Evolutionary conservation across 768 basidiomycete species (phyloP).

Genomic region (Termitomyces sp.): DNA sequence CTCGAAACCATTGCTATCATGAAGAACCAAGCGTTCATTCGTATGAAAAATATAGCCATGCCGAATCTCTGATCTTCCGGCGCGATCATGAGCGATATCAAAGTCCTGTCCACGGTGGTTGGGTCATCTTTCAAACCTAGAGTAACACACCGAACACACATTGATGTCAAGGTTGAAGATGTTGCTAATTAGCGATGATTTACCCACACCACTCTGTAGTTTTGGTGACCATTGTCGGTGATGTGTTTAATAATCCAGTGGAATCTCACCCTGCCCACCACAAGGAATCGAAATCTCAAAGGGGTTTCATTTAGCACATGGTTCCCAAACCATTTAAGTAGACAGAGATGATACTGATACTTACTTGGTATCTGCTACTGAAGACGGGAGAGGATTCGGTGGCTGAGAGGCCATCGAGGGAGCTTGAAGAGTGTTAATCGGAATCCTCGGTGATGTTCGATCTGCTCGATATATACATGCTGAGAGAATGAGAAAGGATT

Average conservation of each 20-base stretch:
- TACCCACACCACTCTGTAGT: conserved; percentile 22
- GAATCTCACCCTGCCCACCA: conserved; percentile 2
- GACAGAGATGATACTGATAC: background rate
- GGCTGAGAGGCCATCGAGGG: background rate
- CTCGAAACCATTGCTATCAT: conserved; percentile 26
- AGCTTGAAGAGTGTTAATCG: background rate
- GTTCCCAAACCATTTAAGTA: background rate
- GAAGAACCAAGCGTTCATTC: conserved; percentile 22
- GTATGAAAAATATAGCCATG: conserved; percentile 13
- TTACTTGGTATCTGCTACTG: background rate
- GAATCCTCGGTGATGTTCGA: background rate
- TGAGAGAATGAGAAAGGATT: background rate
- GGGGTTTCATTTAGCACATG: background rate
- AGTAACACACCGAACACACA: background rate
- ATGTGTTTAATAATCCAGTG: background rate
- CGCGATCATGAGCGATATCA: conserved; percentile 15
- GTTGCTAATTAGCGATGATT: conserved; percentile 22
- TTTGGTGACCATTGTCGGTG: background rate
- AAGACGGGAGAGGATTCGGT: background rate
- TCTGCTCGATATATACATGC: background rate
- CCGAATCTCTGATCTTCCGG: conserved; percentile 19
- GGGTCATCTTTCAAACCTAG: background rate
- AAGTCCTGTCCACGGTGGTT: background rate
- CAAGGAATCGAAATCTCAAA: background rate
- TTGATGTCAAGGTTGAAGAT: conserved; percentile 18